A percentile compares a stretch with the other conserved stretches of the same genome.
These are phyloP conservation scores for Tinospora cordifolia DNA, from an alignment of 164 flowering plant species.

Conservation along the genomic window DNA sequence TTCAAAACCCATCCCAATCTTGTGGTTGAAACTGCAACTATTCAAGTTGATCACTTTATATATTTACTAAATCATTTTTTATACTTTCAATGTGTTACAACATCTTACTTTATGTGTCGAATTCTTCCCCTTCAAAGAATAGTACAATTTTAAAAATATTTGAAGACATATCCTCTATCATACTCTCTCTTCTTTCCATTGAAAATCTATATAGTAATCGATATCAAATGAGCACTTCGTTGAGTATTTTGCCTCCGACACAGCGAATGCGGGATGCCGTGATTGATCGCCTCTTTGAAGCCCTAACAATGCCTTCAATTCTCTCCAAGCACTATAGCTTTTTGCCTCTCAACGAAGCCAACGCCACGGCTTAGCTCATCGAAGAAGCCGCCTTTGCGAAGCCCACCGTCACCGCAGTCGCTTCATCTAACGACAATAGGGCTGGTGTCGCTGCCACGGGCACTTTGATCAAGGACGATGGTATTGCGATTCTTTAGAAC, in stretches of 20 bases:
- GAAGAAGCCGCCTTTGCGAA: constrained; percentile 67
- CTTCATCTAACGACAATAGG: constrained; percentile 7
- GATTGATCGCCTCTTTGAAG: constrained; percentile 57
- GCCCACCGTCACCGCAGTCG: constrained; percentile 21
- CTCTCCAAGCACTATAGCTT: constrained; percentile 83
- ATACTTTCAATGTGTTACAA: no score
- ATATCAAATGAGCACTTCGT: constrained; percentile 25
- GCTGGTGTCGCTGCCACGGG: constrained; percentile 4
- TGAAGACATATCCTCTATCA: no score
- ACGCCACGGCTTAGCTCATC: constrained; percentile 43
- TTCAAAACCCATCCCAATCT: no score
- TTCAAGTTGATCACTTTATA: no score
- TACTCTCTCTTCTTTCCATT: no score
- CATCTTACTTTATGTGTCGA: no score
- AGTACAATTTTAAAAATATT: no score
- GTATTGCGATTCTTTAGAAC: constrained; percentile 75
- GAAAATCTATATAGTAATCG: no score
- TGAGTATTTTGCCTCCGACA: constrained; percentile 90
- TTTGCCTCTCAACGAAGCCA: constrained; percentile 59
- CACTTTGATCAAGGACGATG: constrained; percentile 32
- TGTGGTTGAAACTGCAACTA: no score
- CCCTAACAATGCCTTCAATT: constrained; percentile 59
- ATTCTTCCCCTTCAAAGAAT: no score
- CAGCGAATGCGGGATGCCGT: constrained; percentile 86
- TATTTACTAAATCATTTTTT: no score